Conservation (phyloP, 129 eudicot species). For the Tanacetum coccineum region DNA sequence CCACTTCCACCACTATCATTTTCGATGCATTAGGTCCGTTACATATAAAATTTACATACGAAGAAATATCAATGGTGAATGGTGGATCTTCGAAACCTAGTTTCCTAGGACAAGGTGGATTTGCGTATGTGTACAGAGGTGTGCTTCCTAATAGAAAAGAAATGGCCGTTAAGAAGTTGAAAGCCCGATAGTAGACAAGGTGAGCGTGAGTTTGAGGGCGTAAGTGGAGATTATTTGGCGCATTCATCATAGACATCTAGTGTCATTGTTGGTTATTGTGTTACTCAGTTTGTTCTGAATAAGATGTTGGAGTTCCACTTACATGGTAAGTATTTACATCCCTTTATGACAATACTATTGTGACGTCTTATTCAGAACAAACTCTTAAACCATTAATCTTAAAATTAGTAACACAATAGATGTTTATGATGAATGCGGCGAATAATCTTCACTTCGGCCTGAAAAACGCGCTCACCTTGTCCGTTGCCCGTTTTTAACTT, state of each 20-base stretch:
- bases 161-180: conserved; percentile 87
- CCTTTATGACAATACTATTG: too few species aligned
- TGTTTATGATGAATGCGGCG: conserved; percentile 97
- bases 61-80: conserved; percentile 85
- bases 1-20: conserved; percentile 80
- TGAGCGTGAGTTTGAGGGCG: conserved; percentile 93
- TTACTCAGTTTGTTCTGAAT: conserved; percentile 89
- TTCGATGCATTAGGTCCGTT: conserved; percentile 66
- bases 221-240: conserved; percentile 95
- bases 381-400: conserved; percentile 88
- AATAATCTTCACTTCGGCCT: conserved; percentile 93
- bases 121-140: conserved; percentile 86
- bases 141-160: conserved; percentile 93
- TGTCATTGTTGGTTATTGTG: conserved; percentile 90
- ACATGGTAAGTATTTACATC: too few species aligned
- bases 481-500: conserved; percentile 88
- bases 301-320: too few species aligned
- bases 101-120: conserved; percentile 95
- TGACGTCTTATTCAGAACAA: conserved; percentile 80
- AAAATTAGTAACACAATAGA: conserved; percentile 82
- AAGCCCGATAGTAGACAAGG: conserved; percentile 95
- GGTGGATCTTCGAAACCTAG: conserved; percentile 82
- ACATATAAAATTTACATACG: conserved; percentile 81
- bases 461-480: conserved; percentile 95
- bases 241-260: conserved; percentile 97